Conservation (phyloP, 2,329 filamentous ascomycete species). For the Botrytis deweyae region DNA sequence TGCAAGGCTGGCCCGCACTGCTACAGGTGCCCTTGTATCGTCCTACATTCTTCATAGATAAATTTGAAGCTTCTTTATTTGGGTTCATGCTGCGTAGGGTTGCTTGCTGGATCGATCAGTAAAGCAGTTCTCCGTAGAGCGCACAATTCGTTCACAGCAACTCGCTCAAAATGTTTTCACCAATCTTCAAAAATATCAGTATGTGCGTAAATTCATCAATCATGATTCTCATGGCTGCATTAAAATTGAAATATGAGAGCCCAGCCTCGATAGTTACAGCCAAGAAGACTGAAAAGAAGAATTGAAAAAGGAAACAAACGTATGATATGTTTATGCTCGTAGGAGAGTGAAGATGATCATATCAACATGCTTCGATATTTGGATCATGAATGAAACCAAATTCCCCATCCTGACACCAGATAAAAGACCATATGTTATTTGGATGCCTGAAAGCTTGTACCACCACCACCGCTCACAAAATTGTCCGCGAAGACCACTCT, state of each 20-base stretch:
- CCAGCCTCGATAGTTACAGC: neutral
- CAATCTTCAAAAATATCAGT: neutral
- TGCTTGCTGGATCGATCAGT: neutral
- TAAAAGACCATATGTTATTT: neutral
- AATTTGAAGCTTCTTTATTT: neutral
- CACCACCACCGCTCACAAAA: neutral
- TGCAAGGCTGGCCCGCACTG: neutral
- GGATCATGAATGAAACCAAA: neutral
- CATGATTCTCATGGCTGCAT: constrained; percentile 18
- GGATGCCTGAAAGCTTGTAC: neutral
- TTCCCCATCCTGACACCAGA: neutral
- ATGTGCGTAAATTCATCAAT: constrained; percentile 13
- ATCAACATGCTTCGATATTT: neutral
- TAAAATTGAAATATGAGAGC: constrained; percentile 5
- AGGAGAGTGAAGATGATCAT: neutral
- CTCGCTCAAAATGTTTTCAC: neutral
- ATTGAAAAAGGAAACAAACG: neutral
- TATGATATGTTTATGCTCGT: neutral
- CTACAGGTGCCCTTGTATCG: neutral
- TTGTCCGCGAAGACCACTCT: neutral
- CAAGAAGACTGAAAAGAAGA: constrained; percentile 1
- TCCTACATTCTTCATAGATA: neutral
- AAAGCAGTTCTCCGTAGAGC: neutral
- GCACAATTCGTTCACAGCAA: neutral
- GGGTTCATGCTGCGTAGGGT: neutral